Base-by-base conservation (phyloP, 2,329 filamentous ascomycete genomes). In the Byssothecium circinans region DNA sequence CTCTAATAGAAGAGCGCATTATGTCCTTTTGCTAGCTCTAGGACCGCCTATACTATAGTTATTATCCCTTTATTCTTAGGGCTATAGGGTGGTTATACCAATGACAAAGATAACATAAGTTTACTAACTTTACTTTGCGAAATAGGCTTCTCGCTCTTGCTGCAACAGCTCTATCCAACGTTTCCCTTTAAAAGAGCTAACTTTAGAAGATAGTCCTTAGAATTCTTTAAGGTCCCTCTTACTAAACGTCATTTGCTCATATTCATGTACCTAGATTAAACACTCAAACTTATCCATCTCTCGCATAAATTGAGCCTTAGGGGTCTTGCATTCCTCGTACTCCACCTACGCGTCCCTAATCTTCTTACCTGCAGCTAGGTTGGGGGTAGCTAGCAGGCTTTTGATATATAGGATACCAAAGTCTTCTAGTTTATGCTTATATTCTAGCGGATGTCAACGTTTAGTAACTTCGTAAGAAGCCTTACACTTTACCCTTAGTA, bases 151-250 rank as follows among this genome's bases (percentile, higher is more conserved):
- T 25, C 23, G 5, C 23, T 25, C 23, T 10, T 25, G 23, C 10
- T 25, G 23, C 10, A 25, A 25, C 10, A 25, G 10, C 6, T 25
- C 10, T 10, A 25, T 6, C 23, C 22, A 40, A 3, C 4, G 4
- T n/a, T 1, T 40, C n/a, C 7, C 37, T 27, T 27, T 10, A n/a
- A 14, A 3, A 27, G 37, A 40, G 17, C 3, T 8, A 10, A 40
- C 14, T 27, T 40, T 40, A 2, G 19, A 15, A 2, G 2, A 25
- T 4, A 40, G 37, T 40, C 37, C 6, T 19, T 40, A n/a, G n/a
- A 40, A 40, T 18, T 40, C 37, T 27, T 40, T n/a, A n/a, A 40
- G 37, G 22, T 40, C 37, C 22, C 15, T 40, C 37, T 40, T n/a
- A 4, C 37, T n/a, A 40, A 8, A 40, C n/a, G 37, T 40, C 37